phyloP scores from a whole-genome alignment of 129 eudicot species.

The Pseudognaphalium luteoalbum region DNA sequence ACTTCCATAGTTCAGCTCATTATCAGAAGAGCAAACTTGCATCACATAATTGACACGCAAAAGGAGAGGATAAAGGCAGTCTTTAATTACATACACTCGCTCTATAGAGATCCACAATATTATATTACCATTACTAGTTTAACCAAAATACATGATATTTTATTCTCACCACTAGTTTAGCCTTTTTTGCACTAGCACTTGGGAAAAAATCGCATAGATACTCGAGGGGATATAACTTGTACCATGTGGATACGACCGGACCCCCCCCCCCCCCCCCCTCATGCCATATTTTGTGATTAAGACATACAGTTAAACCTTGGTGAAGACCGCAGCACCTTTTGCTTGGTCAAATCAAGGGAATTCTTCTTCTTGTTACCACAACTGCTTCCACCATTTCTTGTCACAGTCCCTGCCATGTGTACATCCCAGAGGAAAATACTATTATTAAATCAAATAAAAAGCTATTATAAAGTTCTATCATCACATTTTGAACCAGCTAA shows the following conservation, averaged over 20 bases:
- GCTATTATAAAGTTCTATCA: slow-evolving; percentile 4
- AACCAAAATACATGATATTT: slow-evolving; percentile 7
- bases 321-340: slow-evolving; percentile 42
- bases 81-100: no score
- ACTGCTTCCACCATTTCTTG: slow-evolving; percentile 22
- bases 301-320: slow-evolving; percentile 43
- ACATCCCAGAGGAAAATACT: background rate
- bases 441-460: background rate
- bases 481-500: background rate
- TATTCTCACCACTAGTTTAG: slow-evolving; percentile 8
- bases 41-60: no score
- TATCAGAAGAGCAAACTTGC: no score
- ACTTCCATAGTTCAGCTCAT: no score
- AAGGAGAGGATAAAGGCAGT: no score
- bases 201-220: slow-evolving; percentile 26
- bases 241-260: slow-evolving; percentile 19
- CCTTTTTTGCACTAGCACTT: slow-evolving; percentile 23
- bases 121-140: slow-evolving; percentile 12
- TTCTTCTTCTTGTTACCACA: slow-evolving; percentile 26
- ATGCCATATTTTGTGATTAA: slow-evolving; percentile 30
- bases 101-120: slow-evolving; percentile 7
- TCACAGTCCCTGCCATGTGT: slow-evolving; percentile 36
- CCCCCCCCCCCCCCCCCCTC: slow-evolving; percentile 9
- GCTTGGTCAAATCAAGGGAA: slow-evolving; percentile 28
- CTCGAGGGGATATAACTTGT: slow-evolving; percentile 1